These are phyloP conservation scores for Amanita polypyramis DNA, from an alignment of 768 basidiomycete species.

Conservation along the genomic window DNA sequence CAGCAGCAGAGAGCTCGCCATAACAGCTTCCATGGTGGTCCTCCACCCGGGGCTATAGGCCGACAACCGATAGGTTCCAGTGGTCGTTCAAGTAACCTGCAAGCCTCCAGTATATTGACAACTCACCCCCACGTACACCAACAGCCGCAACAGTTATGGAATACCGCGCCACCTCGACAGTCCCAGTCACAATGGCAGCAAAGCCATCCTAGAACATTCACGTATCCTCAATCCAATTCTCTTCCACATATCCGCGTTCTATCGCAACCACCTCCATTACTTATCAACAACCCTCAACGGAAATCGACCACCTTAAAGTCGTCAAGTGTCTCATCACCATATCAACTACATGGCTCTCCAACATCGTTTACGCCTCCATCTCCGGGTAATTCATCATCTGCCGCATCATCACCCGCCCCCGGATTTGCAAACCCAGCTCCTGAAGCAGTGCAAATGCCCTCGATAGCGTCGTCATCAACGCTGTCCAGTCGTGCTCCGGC, in stretches of 20 bases:
- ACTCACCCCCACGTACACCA: not conserved
- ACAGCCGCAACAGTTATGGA: slow-evolving; percentile 2
- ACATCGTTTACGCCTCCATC: not conserved
- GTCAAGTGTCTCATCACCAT: not conserved
- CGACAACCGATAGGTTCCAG: slow-evolving; percentile 5
- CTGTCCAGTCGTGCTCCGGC: slow-evolving; percentile 40
- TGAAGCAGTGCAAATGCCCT: not conserved
- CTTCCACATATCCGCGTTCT: not conserved
- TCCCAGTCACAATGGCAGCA: not conserved
- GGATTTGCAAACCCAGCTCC: slow-evolving; percentile 1
- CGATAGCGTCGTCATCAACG: slow-evolving; percentile 17
- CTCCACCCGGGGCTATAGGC: slow-evolving; percentile 13
- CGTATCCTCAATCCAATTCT: slow-evolving; percentile 3
- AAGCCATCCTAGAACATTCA: not conserved
- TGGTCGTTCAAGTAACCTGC: not conserved
- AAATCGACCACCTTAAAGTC: slow-evolving; percentile 1
- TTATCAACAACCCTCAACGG: slow-evolving; percentile 5
- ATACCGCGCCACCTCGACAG: not conserved
- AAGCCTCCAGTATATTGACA: not conserved
- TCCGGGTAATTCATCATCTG: not conserved
- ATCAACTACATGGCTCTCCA: not conserved
- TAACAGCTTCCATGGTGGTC: slow-evolving; percentile 2
- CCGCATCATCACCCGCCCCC: not conserved
- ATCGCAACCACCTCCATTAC: not conserved
- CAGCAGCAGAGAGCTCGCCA: not conserved